Base-by-base conservation (phyloP, 352 stramenopile species). In the Aphanomyces invadans region DNA sequence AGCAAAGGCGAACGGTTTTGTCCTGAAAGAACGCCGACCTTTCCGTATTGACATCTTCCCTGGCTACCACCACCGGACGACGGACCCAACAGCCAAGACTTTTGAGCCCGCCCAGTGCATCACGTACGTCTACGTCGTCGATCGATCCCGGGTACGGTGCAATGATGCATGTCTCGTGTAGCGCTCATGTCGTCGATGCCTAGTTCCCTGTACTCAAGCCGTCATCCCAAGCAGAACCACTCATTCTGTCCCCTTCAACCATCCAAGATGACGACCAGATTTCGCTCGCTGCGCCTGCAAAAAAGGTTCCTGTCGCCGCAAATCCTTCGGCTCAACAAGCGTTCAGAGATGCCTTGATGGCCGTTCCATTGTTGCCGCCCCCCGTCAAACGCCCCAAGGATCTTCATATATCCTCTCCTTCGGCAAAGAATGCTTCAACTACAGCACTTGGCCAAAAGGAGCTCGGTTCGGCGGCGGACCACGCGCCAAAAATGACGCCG, bases 121-220 rank as follows among this genome's bases (percentile, higher is more conserved):
- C 65, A 94, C 84, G 12, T 96, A 93, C 70, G 76, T 90, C 25
- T 96, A 95, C 64, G 76, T 96, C 55, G 83, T 92, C 28, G 87
- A 95, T 70, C 81, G 86, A 19, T 65, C 61, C 25, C 90, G 89
- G 73, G 83, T 95, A 72, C 19, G 26, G 7, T 48, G 39, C 39
- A n/a, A n/a, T 48, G 1, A 48, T 48, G 15, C 15, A n/a, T n/a
- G n/a, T n/a, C n/a, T n/a, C n/a, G n/a, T n/a, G n/a, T n/a, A n/a
- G n/a, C n/a, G n/a, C n/a, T n/a, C n/a, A n/a, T n/a, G n/a, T n/a
- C n/a, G n/a, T n/a, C n/a, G n/a, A 42, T 42, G 15, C 15, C 7
- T 42, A 42, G 36, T 42, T 15, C 36, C 36, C 36, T 42, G 36
- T 42, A n/a, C n/a, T n/a, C n/a, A n/a, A n/a, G n/a, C n/a, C n/a